phyloP scores from a whole-genome alignment of 306 rosid genomes.

The Prunus fruticosa region DNA sequence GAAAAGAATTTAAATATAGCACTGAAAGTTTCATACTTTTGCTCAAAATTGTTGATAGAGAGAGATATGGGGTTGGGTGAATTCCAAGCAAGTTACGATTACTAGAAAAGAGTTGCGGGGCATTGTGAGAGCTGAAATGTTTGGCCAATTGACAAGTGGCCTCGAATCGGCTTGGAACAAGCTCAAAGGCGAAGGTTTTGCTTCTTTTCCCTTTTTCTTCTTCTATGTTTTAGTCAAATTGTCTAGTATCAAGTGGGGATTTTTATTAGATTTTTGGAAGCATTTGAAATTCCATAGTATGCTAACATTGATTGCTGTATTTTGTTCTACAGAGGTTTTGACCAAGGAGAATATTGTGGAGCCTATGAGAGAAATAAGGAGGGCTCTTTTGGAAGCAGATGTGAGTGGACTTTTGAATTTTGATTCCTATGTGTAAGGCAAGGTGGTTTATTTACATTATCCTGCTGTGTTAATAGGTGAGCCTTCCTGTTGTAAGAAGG shows the following conservation, averaged over 20 bases:
- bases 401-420: conserved; percentile 40
- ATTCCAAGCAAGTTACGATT: conserved; percentile 43
- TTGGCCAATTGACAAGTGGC: conserved; percentile 86
- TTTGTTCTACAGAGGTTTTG: conserved; percentile 73
- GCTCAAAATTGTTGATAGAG: conserved; percentile 42
- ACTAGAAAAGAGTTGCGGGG: conserved; percentile 47
- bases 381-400: conserved; percentile 98
- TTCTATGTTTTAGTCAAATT: background rate
- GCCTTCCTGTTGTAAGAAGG: conserved; percentile 98
- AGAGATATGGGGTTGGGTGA: conserved; percentile 85
- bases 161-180: conserved; percentile 96
- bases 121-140: conserved; percentile 87
- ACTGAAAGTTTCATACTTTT: background rate
- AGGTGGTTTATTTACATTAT: conserved; percentile 1
- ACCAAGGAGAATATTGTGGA: conserved; percentile 89
- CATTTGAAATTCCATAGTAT: background rate
- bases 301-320: conserved; percentile 1
- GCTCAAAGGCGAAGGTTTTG: conserved; percentile 91
- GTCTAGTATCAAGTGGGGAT: background rate
- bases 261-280: background rate
- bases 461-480: conserved; percentile 59
- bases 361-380: conserved; percentile 95
- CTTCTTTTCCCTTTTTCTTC: background rate
- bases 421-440: background rate
- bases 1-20: background rate